Percentiles rank a stretch among this genome's conserved stretches.
Conservation (phyloP, 805 yeast genomes). For the Candida methanosorbosa region DNA sequence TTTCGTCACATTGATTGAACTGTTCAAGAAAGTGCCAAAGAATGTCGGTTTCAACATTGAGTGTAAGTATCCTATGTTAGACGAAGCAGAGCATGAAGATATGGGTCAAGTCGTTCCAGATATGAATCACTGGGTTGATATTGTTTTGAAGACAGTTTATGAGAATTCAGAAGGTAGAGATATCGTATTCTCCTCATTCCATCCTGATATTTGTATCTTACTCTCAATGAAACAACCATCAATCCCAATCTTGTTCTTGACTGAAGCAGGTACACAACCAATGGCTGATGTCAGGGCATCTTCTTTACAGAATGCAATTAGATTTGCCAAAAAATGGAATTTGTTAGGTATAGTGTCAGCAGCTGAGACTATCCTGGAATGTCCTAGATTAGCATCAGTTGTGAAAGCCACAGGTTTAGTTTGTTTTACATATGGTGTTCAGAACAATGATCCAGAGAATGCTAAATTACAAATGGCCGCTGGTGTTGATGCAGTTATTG, state of each 20-base stretch:
- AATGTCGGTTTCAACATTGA: slow-evolving; percentile 91
- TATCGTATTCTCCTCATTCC: slow-evolving; percentile 85
- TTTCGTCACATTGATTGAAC: slow-evolving; percentile 80
- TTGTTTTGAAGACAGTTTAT: slow-evolving; percentile 70
- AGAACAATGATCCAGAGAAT: slow-evolving; percentile 76
- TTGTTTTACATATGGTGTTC: slow-evolving; percentile 84
- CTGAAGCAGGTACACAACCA: slow-evolving; percentile 76
- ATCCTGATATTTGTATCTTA: slow-evolving; percentile 85
- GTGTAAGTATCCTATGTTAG: slow-evolving; percentile 90
- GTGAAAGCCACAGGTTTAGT: slow-evolving; percentile 87
- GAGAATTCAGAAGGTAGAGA: slow-evolving; percentile 76
- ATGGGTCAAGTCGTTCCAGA: slow-evolving; percentile 82
- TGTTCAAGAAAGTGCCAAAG: slow-evolving; percentile 72
- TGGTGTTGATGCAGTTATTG: slow-evolving; percentile 98
- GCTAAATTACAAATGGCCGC: slow-evolving; percentile 83
- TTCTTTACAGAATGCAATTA: slow-evolving; percentile 81
- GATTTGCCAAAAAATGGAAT: slow-evolving; percentile 89
- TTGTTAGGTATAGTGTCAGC: slow-evolving; percentile 87
- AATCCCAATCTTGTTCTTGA: slow-evolving; percentile 81
- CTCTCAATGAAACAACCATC: slow-evolving; percentile 88
- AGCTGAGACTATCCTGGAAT: slow-evolving; percentile 74
- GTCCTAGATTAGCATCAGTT: slow-evolving; percentile 86
- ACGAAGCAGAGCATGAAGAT: slow-evolving; percentile 82
- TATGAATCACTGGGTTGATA: slow-evolving; percentile 81
- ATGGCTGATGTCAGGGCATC: slow-evolving; percentile 90